Percentiles rank a stretch among this genome's conserved stretches.
Evolutionary conservation across 495 filamentous ascomycete species (phyloP).

Genomic region (Opeltia flavorubescens): DNA sequence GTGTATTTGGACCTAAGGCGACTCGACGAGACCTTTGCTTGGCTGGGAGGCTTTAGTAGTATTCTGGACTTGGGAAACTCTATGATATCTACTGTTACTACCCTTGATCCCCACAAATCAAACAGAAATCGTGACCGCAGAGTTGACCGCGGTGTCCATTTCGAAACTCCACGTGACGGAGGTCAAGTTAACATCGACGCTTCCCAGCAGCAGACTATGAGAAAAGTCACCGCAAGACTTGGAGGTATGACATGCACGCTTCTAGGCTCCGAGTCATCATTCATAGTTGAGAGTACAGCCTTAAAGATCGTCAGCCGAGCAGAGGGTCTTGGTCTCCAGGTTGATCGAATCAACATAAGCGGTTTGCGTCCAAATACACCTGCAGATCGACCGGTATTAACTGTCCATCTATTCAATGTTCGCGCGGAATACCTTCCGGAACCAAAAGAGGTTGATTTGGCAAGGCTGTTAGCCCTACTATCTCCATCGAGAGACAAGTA

Average conservation of each 20-base stretch:
- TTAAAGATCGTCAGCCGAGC: constrained; percentile 64
- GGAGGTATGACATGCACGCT: constrained; percentile 63
- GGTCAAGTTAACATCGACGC: not conserved
- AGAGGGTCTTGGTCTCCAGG: constrained; percentile 50
- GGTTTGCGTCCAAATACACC: constrained; percentile 48
- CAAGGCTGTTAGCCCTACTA: constrained; percentile 67
- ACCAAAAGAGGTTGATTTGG: constrained; percentile 69
- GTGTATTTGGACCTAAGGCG: constrained; percentile 64
- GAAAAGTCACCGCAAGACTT: constrained; percentile 56
- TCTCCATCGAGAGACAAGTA: constrained; percentile 88
- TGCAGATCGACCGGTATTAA: constrained; percentile 35
- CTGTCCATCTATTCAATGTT: constrained; percentile 43
- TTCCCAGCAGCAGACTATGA: constrained; percentile 6
- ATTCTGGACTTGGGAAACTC: constrained; percentile 80
- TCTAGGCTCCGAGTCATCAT: constrained; percentile 56
- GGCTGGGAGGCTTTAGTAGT: constrained; percentile 85
- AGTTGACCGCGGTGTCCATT: constrained; percentile 52
- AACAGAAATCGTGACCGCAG: constrained; percentile 19
- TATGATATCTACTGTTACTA: constrained; percentile 55
- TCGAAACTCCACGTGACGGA: constrained; percentile 35
- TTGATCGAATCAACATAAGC: constrained; percentile 58
- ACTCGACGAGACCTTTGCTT: constrained; percentile 73
- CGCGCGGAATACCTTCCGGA: constrained; percentile 58
- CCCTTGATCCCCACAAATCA: constrained; percentile 22
- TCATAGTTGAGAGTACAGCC: constrained; percentile 62